Evolutionary conservation across 2,329 filamentous ascomycete species (phyloP).

Genomic region (Podosphaera fusca): DNA sequence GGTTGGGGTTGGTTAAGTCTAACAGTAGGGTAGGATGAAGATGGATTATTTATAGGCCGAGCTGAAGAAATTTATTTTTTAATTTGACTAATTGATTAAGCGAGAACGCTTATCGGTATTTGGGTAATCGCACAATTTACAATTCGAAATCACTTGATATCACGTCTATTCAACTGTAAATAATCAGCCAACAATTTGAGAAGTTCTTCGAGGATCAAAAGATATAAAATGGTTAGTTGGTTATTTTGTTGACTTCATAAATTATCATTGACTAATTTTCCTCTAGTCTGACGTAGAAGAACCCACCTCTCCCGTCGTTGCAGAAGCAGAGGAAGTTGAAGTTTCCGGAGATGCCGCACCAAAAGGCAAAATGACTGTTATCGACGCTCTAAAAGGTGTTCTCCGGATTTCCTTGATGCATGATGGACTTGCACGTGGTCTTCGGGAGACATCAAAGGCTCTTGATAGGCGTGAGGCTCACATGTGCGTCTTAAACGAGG

Average conservation of each 20-base stretch:
- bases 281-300: constrained; percentile 99
- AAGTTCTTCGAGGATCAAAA: constrained; percentile 15
- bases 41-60: too few species aligned
- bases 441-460: constrained; percentile 95
- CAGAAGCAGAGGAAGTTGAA: constrained; percentile 74
- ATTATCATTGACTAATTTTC: background rate
- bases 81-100: background rate
- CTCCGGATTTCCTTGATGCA: constrained; percentile 98
- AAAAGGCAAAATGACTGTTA: constrained; percentile 89
- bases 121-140: background rate
- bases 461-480: constrained; percentile 96
- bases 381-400: constrained; percentile 96
- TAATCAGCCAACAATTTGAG: background rate
- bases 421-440: constrained; percentile 94
- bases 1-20: too few species aligned
- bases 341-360: constrained; percentile 70
- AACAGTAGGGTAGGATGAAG: too few species aligned
- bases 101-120: background rate
- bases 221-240: constrained; percentile 11
- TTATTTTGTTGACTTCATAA: constrained; percentile 6
- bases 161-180: too few species aligned
- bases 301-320: constrained; percentile 68
- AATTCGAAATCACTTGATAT: too few species aligned
- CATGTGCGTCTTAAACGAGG: constrained; percentile 99
- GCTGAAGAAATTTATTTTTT: background rate